A percentile compares a stretch with the other conserved stretches of the same genome.
Conservation (phyloP, 108 stramenopile species). For the Fistulifera pelliculosa region DNA sequence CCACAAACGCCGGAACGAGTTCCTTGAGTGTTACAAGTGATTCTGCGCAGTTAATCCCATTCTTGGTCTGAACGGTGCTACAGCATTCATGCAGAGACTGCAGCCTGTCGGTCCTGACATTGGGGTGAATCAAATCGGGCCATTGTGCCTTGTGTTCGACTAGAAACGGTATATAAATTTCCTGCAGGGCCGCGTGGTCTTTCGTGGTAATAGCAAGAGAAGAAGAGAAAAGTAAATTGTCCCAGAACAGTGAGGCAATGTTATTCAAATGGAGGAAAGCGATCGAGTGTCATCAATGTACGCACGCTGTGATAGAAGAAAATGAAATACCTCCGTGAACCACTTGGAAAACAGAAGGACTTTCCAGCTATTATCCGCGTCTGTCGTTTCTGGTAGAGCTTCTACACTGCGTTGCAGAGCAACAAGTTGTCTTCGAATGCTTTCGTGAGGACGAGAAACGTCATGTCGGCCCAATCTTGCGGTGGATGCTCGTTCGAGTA, state of each 20-base stretch:
- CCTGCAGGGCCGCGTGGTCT: neutral
- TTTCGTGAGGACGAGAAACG: constrained; percentile 6
- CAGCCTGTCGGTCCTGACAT: neutral
- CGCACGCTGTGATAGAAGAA: neutral
- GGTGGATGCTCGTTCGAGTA: too few relatives aligned
- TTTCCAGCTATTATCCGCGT: constrained; percentile 1
- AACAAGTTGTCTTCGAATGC: constrained; percentile 1
- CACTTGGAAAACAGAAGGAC: constrained; percentile 1
- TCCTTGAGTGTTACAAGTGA: neutral
- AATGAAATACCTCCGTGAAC: neutral
- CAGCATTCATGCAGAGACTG: neutral
- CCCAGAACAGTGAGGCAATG: neutral
- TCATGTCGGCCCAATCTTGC: constrained; percentile 5
- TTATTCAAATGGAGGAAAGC: neutral
- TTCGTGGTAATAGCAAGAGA: neutral
- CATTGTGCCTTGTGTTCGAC: neutral
- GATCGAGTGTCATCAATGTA: too few relatives aligned
- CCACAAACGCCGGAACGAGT: neutral
- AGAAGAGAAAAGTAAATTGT: neutral
- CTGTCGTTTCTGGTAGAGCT: neutral
- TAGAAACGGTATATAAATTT: constrained; percentile 1
- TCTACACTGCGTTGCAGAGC: neutral
- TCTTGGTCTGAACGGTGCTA: neutral
- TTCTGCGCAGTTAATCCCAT: neutral
- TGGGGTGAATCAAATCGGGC: neutral